Evolutionary conservation across 352 stramenopile species (phyloP), one percentile per base, ranked within the genome.

Genomic region (Globisporangium solare): DNA sequence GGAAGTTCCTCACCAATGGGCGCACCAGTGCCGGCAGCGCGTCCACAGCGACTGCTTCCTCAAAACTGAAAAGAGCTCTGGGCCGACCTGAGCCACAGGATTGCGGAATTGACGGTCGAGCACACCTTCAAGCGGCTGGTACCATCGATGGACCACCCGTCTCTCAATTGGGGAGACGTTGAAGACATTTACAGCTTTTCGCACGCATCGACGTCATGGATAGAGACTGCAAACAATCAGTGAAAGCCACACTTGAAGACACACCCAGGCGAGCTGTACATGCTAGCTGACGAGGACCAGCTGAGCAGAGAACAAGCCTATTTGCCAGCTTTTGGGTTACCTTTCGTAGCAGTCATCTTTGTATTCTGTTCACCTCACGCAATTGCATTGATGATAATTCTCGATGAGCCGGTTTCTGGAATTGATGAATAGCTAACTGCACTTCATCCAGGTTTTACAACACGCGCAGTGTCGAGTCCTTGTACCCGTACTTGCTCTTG

Each of bases 401-500:
- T 35, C 27, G 27, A 35, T 35, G 27, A 35, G 27, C 27, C 27
- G 5, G 10, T 35, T 35, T 35, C 27, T 8, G 6, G 7, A 35
- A 35, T 35, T 35, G 27, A n/a, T n/a, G n/a, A n/a, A n/a, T 35
- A 6, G 27, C 0, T 10, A 35, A 6, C 27, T 35, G 27, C 27
- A 35, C 27, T 11, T 6, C 27, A 6, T 35, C 10, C 27, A 35
- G 27, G 10, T 35, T 56, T 56, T 88, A 92, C 47, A 71, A 58
- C 32, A 94, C 62, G 22, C 71, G 67, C 48, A 94, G 62, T 31
- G 69, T 72, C 37, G 73, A 64, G 37, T 90, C 65, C 31, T 67
- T 66, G 55, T 85, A 86, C 1, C 77, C 81, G 54, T 88, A 87
- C 61, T 89, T 74, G 24, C 56, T 61, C 64, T 95, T 95, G 78